A percentile compares a stretch with the other conserved stretches of the same genome.
phyloP scores from a whole-genome alignment of 31 red algal species.

The Odonthalia washingtoniensis region DNA sequence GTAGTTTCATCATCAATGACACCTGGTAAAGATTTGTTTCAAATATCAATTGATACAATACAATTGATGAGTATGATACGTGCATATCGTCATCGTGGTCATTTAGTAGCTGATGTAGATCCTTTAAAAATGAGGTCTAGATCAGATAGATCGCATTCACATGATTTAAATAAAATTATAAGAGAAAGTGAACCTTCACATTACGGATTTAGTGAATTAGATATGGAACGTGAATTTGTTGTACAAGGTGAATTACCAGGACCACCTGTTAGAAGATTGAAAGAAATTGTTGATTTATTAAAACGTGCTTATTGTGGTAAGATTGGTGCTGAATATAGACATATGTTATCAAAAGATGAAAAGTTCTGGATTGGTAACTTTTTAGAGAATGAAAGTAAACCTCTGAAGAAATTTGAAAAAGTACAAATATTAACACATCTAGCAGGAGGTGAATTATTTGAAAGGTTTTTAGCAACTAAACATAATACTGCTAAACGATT shows the following conservation, averaged over 20 bases:
- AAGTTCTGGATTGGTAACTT: constrained; percentile 92
- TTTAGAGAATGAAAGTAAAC: constrained; percentile 76
- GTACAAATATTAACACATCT: constrained; percentile 70
- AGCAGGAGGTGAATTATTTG: constrained; percentile 91
- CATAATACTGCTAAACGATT: constrained; percentile 97
- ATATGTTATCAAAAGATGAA: constrained; percentile 93
- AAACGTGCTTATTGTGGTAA: constrained; percentile 89
- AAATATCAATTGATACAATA: constrained; percentile 93
- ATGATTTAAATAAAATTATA: constrained; percentile 74
- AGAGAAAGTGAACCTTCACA: constrained; percentile 87
- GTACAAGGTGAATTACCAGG: constrained; percentile 93
- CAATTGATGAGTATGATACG: constrained; percentile 98
- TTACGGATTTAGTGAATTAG: constrained; percentile 95
- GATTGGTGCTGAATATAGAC: constrained; percentile 97
- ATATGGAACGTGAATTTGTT: constrained; percentile 98
- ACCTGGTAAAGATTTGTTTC: constrained; percentile 86
- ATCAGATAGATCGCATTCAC: constrained; percentile 11
- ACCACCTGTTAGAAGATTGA: constrained; percentile 72
- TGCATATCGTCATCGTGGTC: constrained; percentile 97
- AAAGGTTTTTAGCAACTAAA: constrained; percentile 92
- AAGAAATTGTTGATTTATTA: constrained; percentile 85
- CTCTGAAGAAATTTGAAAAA: neutral
- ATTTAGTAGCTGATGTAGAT: constrained; percentile 98
- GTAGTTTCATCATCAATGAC: constrained; percentile 69
- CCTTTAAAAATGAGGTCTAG: constrained; percentile 76